Percentiles rank a stretch among this genome's conserved stretches.
Evolutionary conservation across 139 green algal species (phyloP).

Genomic region (Zygnema circumcarinatum): DNA sequence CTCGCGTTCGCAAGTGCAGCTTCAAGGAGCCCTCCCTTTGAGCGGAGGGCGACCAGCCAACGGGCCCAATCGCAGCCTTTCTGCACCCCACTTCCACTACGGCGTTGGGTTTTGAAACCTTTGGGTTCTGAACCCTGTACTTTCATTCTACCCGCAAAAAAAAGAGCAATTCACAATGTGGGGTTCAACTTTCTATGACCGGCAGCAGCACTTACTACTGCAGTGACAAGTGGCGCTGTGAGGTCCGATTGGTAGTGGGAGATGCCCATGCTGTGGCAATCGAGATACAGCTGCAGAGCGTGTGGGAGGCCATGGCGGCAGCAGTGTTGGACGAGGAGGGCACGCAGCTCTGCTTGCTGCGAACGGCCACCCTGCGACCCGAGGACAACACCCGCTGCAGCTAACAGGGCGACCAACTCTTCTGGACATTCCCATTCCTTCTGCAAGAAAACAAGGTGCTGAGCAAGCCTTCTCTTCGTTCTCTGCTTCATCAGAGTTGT

Average conservation of each 20-base stretch:
- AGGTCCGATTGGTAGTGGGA: not conserved
- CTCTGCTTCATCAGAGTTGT: not conserved
- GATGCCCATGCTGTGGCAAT: not conserved
- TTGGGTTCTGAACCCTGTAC: too few relatives aligned
- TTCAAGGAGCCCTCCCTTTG: not conserved
- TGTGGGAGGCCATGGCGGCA: conserved; percentile 8
- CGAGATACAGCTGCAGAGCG: conserved; percentile 39
- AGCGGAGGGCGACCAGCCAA: conserved; percentile 14
- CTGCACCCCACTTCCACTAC: conserved; percentile 24
- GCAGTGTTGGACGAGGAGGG: conserved; percentile 30
- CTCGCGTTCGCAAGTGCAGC: conserved; percentile 29
- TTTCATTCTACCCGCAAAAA: too few relatives aligned
- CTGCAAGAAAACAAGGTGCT: conserved; percentile 1
- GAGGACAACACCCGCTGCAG: conserved; percentile 3
- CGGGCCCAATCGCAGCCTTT: conserved; percentile 20
- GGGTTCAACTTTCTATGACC: too few relatives aligned
- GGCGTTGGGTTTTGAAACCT: too few relatives aligned
- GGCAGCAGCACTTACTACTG: not conserved
- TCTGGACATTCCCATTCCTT: not conserved
- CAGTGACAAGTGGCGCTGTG: not conserved
- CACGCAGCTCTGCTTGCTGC: not conserved
- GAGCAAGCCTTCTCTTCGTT: not conserved
- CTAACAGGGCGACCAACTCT: not conserved
- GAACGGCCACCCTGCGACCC: not conserved
- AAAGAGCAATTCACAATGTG: too few relatives aligned